Evolutionary conservation across 345 rosid genomes (phyloP).

Genomic region (Dovyalis caffra): DNA sequence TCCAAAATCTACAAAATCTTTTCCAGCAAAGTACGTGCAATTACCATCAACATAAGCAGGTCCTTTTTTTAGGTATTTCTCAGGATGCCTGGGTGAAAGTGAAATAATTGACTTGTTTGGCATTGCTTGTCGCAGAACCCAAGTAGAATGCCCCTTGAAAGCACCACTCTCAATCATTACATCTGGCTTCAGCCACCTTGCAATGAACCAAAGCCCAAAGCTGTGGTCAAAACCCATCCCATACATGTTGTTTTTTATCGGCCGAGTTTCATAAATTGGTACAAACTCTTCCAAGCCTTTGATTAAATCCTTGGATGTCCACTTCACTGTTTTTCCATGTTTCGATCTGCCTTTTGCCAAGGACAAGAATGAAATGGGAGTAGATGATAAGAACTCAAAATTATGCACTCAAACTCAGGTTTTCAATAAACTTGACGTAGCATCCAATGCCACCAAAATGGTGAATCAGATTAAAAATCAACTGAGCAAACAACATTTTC

Average conservation of each 20-base stretch:
- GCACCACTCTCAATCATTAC: slow-evolving; percentile 98
- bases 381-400: slow-evolving; percentile 26
- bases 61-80: slow-evolving; percentile 83
- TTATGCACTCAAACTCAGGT: neutral
- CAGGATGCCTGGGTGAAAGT: slow-evolving; percentile 88
- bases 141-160: slow-evolving; percentile 97
- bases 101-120: slow-evolving; percentile 81
- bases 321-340: slow-evolving; percentile 89
- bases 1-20: slow-evolving; percentile 95
- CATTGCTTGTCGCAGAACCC: slow-evolving; percentile 99
- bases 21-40: slow-evolving; percentile 97
- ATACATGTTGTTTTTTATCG: slow-evolving; percentile 84
- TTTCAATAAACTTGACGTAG: neutral
- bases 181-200: slow-evolving; percentile 87
- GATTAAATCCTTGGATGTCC: slow-evolving; percentile 92
- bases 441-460: neutral
- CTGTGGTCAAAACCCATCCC: slow-evolving; percentile 99
- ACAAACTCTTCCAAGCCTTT: slow-evolving; percentile 93
- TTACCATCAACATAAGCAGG: slow-evolving; percentile 96
- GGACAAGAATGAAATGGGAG: slow-evolving; percentile 50
- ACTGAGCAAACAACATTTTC: neutral
- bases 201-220: slow-evolving; percentile 97
- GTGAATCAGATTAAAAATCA: neutral
- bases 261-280: slow-evolving; percentile 88
- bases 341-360: slow-evolving; percentile 99